phyloP scores from a whole-genome alignment of 352 stramenopile species.

The Thalassiosira hispida region DNA sequence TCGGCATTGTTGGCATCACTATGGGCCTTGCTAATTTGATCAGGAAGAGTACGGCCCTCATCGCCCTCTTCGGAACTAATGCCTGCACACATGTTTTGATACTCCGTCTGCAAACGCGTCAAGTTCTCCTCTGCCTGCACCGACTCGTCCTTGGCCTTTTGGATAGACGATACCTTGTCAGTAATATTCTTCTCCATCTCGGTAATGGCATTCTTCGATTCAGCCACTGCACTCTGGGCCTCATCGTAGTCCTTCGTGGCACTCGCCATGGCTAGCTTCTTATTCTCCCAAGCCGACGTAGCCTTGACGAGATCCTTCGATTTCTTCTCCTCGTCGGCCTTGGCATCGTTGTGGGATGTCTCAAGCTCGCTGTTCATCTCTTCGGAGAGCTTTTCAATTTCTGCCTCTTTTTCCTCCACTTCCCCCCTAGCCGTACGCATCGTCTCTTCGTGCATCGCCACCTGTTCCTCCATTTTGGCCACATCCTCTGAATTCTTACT shows the following conservation, averaged over 20 bases:
- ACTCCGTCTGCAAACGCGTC: conserved; percentile 76
- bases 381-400: conserved; percentile 87
- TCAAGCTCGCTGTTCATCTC: conserved; percentile 77
- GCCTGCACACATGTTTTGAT: conserved; percentile 88
- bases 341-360: conserved; percentile 58
- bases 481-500: conserved; percentile 75
- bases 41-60: conserved; percentile 77
- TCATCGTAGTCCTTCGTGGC: conserved; percentile 74
- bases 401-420: conserved; percentile 87
- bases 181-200: conserved; percentile 89
- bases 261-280: conserved; percentile 68
- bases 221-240: conserved; percentile 54
- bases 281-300: conserved; percentile 86
- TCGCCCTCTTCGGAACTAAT: conserved; percentile 79
- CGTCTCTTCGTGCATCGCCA: conserved; percentile 87
- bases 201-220: conserved; percentile 84
- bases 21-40: conserved; percentile 85
- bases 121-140: conserved; percentile 80
- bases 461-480: conserved; percentile 85
- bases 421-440: conserved; percentile 73
- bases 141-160: conserved; percentile 81
- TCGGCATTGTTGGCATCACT: conserved; percentile 93
- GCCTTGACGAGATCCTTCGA: conserved; percentile 88
- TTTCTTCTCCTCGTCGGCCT: conserved; percentile 74
- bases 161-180: conserved; percentile 79